These are phyloP conservation scores for Debaryomyces nepalensis DNA, from an alignment of 1,139 yeast species.

Conservation along the genomic window DNA sequence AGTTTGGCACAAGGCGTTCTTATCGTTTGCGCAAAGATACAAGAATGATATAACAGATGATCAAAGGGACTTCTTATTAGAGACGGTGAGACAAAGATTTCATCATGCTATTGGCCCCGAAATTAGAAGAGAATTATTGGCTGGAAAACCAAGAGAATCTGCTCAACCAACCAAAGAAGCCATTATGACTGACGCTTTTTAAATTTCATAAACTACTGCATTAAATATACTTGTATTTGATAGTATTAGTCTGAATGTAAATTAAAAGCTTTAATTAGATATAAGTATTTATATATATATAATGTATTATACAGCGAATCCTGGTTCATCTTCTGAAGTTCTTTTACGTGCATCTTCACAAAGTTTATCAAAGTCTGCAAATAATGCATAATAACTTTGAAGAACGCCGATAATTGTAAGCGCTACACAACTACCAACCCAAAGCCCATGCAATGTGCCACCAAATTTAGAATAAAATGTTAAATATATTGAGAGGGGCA, in stretches of 20 bases:
- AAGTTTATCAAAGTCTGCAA: slow-evolving; percentile 44
- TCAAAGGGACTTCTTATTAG: slow-evolving; percentile 91
- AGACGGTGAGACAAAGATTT: slow-evolving; percentile 86
- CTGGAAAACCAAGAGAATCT: slow-evolving; percentile 62
- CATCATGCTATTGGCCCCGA: slow-evolving; percentile 93
- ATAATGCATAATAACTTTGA: slow-evolving; percentile 50
- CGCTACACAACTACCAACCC: slow-evolving; percentile 58
- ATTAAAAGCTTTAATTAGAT: not conserved
- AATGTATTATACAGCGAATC: slow-evolving; percentile 3
- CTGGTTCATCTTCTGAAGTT: slow-evolving; percentile 23
- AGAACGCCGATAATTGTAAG: slow-evolving; percentile 56
- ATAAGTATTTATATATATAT: not conserved
- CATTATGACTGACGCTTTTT: slow-evolving; percentile 47
- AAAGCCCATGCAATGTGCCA: slow-evolving; percentile 54
- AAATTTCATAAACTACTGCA: slow-evolving; percentile 9
- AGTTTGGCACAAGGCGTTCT: slow-evolving; percentile 95
- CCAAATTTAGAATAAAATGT: slow-evolving; percentile 52
- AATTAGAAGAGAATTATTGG: slow-evolving; percentile 87
- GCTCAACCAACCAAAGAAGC: slow-evolving; percentile 34
- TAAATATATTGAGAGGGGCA: slow-evolving; percentile 53
- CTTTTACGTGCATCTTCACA: slow-evolving; percentile 49
- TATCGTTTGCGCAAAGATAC: slow-evolving; percentile 93
- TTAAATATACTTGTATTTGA: not conserved
- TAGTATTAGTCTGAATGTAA: slow-evolving; percentile 1
- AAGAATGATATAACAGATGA: slow-evolving; percentile 97